Evolutionary conservation across 768 basidiomycete genomes (phyloP).

Genomic region (Pulveroboletus sp.): DNA sequence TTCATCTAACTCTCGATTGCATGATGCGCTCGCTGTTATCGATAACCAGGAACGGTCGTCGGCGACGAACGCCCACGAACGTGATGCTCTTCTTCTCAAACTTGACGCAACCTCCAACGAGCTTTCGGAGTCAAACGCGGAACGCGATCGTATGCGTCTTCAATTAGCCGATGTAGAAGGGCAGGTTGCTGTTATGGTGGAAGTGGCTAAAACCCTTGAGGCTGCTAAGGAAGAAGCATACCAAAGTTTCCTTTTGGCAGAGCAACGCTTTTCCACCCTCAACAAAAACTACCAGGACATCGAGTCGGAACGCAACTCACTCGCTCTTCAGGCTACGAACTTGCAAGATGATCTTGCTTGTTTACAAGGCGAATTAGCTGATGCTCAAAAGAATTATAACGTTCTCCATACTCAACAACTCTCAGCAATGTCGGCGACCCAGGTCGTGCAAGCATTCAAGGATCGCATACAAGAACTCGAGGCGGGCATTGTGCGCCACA

Average conservation of each 20-base stretch:
- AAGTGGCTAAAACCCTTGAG: slow-evolving; percentile 32
- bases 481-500: slow-evolving; percentile 57
- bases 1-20: slow-evolving; percentile 17
- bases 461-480: slow-evolving; percentile 71
- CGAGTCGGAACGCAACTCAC: slow-evolving; percentile 65
- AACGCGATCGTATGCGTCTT: slow-evolving; percentile 21
- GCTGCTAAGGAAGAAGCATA: slow-evolving; percentile 36
- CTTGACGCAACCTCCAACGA: slow-evolving; percentile 33
- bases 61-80: slow-evolving; percentile 17
- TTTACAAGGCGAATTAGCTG: slow-evolving; percentile 51
- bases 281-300: slow-evolving; percentile 49
- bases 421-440: slow-evolving; percentile 55
- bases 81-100: slow-evolving; percentile 28
- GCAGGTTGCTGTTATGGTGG: slow-evolving; percentile 31
- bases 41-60: slow-evolving; percentile 16
- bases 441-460: slow-evolving; percentile 53
- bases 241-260: slow-evolving; percentile 25
- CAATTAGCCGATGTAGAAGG: slow-evolving; percentile 35
- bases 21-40: slow-evolving; percentile 16
- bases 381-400: slow-evolving; percentile 60
- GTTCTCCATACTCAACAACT: slow-evolving; percentile 66
- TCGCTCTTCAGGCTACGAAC: slow-evolving; percentile 62
- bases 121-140: slow-evolving; percentile 34
- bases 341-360: slow-evolving; percentile 55
- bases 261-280: slow-evolving; percentile 44